phyloP scores from a whole-genome alignment of 441 rosid genomes.

The Corymbia calophylla region DNA sequence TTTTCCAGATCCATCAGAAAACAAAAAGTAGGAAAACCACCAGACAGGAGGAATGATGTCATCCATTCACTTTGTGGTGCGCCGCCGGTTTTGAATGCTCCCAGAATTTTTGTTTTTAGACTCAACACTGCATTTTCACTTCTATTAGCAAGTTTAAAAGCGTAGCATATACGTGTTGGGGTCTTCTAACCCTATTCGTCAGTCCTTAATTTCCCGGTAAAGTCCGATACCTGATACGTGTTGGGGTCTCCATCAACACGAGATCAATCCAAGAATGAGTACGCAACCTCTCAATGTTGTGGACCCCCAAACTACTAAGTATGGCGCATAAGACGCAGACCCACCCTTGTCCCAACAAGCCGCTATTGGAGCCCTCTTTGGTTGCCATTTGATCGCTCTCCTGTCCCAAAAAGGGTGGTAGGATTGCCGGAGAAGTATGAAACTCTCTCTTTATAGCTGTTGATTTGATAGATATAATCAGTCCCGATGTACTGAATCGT shows the following conservation, averaged over 20 bases:
- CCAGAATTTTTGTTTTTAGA: not conserved
- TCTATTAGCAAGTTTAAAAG: too few relatives aligned
- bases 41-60: not conserved
- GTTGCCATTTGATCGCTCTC: not conserved
- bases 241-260: not conserved
- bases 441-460: not conserved
- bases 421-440: not conserved
- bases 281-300: not conserved
- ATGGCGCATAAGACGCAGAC: not conserved
- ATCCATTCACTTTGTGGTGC: not conserved
- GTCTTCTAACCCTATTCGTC: not conserved
- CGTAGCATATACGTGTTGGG: too few relatives aligned
- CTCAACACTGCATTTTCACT: too few relatives aligned
- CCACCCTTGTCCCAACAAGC: not conserved
- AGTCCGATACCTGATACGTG: not conserved
- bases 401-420: not conserved
- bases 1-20: not conserved
- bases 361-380: not conserved
- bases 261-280: not conserved
- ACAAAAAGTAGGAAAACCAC: not conserved
- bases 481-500: not conserved
- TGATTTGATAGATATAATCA: not conserved
- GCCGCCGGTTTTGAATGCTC: not conserved
- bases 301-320: not conserved
- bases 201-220: not conserved